Conservation (phyloP, 192 early-diverging fungal species). For the Podila minutissima region DNA sequence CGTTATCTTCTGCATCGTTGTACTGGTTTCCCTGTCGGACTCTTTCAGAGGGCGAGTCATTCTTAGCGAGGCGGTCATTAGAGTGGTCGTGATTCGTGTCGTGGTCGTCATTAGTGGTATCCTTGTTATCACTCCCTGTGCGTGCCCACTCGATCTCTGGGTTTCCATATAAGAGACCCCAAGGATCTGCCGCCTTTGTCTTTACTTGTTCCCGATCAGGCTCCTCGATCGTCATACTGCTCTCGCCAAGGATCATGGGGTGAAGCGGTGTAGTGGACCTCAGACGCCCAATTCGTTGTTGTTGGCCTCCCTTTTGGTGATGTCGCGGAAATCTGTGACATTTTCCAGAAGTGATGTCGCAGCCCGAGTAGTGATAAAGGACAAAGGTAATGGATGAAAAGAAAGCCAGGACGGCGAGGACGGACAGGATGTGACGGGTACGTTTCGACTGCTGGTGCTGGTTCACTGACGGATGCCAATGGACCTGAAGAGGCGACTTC, state of each 20-base stretch:
- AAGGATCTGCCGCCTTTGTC: not conserved
- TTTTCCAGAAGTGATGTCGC: conserved; percentile 35
- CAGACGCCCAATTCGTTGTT: not conserved
- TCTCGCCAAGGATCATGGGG: conserved; percentile 6
- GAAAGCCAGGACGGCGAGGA: conserved; percentile 18
- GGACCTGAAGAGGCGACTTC: conserved; percentile 29
- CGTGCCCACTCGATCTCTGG: not conserved
- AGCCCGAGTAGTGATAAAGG: conserved; percentile 28
- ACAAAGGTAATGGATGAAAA: conserved; percentile 34
- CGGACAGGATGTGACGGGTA: conserved; percentile 10
- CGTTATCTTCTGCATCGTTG: not conserved
- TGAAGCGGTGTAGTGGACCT: no score
- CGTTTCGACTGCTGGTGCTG: conserved; percentile 30
- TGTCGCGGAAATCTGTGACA: conserved; percentile 4
- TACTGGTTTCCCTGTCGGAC: not conserved
- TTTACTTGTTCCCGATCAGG: not conserved
- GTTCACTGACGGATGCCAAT: conserved; percentile 48
- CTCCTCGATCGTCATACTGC: conserved; percentile 5
- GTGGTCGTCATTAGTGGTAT: not conserved
- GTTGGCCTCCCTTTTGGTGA: not conserved
- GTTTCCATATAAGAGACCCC: not conserved
- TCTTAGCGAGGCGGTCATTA: not conserved
- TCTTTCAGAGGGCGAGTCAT: no score
- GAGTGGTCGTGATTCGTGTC: not conserved
- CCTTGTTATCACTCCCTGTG: not conserved